Conservation (phyloP, 2,329 filamentous ascomycete species). For the Ciborinia camelliae region DNA sequence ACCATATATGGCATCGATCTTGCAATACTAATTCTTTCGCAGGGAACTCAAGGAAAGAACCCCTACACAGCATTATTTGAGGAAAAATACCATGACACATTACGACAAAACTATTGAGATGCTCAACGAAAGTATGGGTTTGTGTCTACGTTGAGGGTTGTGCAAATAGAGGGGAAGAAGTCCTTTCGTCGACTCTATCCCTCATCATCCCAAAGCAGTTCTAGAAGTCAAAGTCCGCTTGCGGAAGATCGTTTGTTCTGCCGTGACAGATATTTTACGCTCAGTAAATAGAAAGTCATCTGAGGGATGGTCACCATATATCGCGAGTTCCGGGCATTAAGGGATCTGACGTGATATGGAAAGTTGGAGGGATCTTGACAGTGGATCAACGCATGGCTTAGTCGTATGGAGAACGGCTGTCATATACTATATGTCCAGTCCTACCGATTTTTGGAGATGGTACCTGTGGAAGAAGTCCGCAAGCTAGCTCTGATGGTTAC, state of each 20-base stretch:
- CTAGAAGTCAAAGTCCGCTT: neutral
- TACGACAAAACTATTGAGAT: conserved; percentile 68
- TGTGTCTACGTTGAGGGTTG: conserved; percentile 55
- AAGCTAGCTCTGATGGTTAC: neutral
- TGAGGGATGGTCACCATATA: neutral
- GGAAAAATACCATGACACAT: conserved; percentile 44
- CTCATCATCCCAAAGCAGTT: neutral
- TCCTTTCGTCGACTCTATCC: neutral
- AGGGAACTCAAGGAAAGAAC: conserved; percentile 4
- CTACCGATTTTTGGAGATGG: neutral
- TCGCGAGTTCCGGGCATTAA: neutral
- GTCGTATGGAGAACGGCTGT: neutral
- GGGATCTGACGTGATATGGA: neutral
- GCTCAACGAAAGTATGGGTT: conserved; percentile 70
- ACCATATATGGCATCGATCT: neutral
- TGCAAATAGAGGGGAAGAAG: neutral
- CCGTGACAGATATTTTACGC: neutral
- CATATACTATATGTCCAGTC: neutral
- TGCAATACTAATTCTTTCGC: neutral
- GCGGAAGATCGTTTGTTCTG: neutral
- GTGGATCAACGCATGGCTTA: neutral
- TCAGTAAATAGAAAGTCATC: neutral
- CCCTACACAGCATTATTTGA: conserved; percentile 24
- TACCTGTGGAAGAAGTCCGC: neutral
- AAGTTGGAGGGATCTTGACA: neutral